Conservation (phyloP, 345 rosid genomes). For the Microthlaspi erraticum region DNA sequence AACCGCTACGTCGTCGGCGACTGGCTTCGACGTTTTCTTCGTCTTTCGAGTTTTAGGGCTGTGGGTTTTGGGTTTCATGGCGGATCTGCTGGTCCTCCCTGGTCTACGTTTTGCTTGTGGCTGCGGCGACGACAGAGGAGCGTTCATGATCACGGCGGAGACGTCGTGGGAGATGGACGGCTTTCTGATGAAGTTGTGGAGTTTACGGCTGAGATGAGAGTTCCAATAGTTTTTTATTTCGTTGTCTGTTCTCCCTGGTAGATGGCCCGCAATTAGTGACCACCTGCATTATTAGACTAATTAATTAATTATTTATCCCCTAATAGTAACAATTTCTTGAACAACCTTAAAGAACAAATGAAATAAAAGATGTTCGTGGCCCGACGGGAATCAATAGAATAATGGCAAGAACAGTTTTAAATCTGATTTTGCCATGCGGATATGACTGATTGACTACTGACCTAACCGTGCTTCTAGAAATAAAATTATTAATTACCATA, state of each 20-base stretch:
- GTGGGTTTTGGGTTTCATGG: constrained; percentile 42
- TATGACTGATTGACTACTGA: constrained; percentile 28
- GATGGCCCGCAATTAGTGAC: constrained; percentile 71
- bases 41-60: constrained; percentile 22
- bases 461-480: constrained; percentile 17
- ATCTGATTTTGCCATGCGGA: neutral
- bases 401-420: neutral
- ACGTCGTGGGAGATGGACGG: constrained; percentile 33
- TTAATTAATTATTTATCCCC: neutral
- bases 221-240: constrained; percentile 85
- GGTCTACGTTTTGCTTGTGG: constrained; percentile 36
- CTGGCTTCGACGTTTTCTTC: constrained; percentile 33
- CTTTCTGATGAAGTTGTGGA: constrained; percentile 49
- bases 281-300: constrained; percentile 51
- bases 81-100: constrained; percentile 42
- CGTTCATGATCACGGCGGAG: constrained; percentile 24
- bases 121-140: neutral
- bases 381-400: constrained; percentile 1
- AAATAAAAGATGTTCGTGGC: constrained; percentile 21
- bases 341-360: neutral
- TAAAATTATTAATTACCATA: neutral
- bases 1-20: constrained; percentile 6
- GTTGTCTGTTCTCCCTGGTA: constrained; percentile 84
- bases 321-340: neutral
- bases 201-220: constrained; percentile 68